Evolutionary conservation across 805 yeast genomes (phyloP).

Genomic region (Cyberlindnera mrakii): DNA sequence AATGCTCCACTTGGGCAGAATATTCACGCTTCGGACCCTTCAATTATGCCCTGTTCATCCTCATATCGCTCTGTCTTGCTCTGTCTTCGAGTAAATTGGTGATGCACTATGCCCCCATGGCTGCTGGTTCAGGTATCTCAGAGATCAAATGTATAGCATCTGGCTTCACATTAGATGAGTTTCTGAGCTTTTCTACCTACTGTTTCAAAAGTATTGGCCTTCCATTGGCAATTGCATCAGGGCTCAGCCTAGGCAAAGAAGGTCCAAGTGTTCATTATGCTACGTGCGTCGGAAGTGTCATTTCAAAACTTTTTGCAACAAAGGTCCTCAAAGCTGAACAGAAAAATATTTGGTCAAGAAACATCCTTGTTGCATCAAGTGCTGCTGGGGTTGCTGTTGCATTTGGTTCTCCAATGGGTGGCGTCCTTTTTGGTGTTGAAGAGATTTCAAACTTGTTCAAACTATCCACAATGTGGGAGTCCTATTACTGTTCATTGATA

Average conservation of each 20-base stretch:
- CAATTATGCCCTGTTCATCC: conserved; percentile 54
- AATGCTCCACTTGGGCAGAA: conserved; percentile 62
- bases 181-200: conserved; percentile 68
- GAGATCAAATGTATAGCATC: conserved; percentile 93
- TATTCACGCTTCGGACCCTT: conserved; percentile 47
- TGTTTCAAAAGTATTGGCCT: conserved; percentile 71
- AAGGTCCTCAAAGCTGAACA: conserved; percentile 8
- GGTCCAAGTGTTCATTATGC: conserved; percentile 99
- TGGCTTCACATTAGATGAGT: conserved; percentile 78
- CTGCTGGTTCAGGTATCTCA: conserved; percentile 96
- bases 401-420: conserved; percentile 95
- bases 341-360: conserved; percentile 15
- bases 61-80: conserved; percentile 57
- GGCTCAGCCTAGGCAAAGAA: conserved; percentile 91
- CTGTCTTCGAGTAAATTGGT: conserved; percentile 64
- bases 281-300: conserved; percentile 74
- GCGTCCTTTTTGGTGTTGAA: conserved; percentile 88
- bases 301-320: conserved; percentile 20
- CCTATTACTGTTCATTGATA: conserved; percentile 83
- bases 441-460: conserved; percentile 77
- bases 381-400: conserved; percentile 99
- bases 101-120: conserved; percentile 69
- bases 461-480: conserved; percentile 79
- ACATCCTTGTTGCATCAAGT: conserved; percentile 70
- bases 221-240: conserved; percentile 90